phyloP scores from a whole-genome alignment of 2,329 filamentous ascomycete species.

The Aspergillus tamarii region DNA sequence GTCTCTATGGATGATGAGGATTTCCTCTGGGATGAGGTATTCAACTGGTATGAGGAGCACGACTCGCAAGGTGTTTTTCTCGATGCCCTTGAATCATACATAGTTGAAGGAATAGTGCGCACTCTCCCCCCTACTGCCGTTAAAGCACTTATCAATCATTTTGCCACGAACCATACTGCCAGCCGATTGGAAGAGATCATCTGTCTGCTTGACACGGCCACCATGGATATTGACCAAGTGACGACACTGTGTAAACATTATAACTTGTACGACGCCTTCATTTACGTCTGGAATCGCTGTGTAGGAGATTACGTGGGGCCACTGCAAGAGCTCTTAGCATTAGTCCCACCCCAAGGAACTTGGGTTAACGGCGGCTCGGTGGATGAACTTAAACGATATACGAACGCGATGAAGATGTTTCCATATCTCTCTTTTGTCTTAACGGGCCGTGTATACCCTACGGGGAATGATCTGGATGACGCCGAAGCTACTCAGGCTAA shows the following conservation, averaged over 20 bases:
- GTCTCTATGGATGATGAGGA: conserved; percentile 75
- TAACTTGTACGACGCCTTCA: conserved; percentile 88
- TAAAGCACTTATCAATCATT: conserved; percentile 83
- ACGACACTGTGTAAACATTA: conserved; percentile 90
- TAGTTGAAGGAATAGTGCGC: conserved; percentile 75
- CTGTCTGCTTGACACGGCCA: conserved; percentile 86
- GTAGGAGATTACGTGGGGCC: conserved; percentile 89
- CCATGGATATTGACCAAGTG: conserved; percentile 91
- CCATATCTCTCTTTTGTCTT: conserved; percentile 91
- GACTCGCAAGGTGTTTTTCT: conserved; percentile 76
- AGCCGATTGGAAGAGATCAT: conserved; percentile 88
- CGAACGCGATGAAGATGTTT: conserved; percentile 84
- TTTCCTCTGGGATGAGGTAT: conserved; percentile 89
- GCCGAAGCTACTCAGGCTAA: conserved; percentile 76
- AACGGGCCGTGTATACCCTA: conserved; percentile 90
- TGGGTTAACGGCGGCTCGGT: conserved; percentile 48
- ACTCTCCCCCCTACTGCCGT: conserved; percentile 79
- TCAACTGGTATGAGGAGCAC: conserved; percentile 83
- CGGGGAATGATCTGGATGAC: conserved; percentile 73
- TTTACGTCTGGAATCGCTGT: conserved; percentile 95
- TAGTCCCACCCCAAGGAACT: conserved; percentile 32
- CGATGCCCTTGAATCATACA: conserved; percentile 84
- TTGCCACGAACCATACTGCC: conserved; percentile 74
- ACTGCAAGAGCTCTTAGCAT: conserved; percentile 74
- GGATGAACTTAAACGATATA: conserved; percentile 60